phyloP scores from a whole-genome alignment of 805 yeast genomes.

The Ogataea pilisensis region DNA sequence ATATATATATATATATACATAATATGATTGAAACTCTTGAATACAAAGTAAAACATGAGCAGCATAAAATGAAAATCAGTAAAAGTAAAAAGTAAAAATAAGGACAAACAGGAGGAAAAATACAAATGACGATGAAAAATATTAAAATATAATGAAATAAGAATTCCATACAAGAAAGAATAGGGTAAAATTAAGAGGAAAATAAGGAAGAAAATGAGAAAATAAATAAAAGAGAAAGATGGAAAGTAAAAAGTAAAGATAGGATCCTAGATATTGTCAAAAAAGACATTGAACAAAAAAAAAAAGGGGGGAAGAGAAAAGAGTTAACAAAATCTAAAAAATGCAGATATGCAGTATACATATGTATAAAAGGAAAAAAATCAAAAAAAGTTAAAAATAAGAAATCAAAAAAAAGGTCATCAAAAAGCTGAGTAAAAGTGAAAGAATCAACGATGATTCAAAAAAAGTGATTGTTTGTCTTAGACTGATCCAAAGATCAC shows the following conservation, averaged over 20 bases:
- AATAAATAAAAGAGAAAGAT: no score
- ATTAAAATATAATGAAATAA: no score
- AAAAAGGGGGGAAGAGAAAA: conserved; percentile 1
- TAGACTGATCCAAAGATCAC: no score
- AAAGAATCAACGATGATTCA: conserved; percentile 2
- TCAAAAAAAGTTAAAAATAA: not conserved
- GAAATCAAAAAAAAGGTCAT: conserved; percentile 2
- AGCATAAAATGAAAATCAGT: not conserved
- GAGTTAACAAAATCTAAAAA: not conserved
- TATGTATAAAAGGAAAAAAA: not conserved
- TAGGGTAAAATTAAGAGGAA: no score
- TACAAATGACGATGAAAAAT: no score
- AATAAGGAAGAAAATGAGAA: no score
- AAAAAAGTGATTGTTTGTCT: no score
- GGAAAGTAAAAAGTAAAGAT: no score
- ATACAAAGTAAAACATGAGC: not conserved
- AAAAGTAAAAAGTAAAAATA: not conserved
- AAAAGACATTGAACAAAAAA: conserved; percentile 3
- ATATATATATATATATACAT: no score
- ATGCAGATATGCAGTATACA: conserved; percentile 1
- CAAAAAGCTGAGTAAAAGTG: conserved; percentile 1
- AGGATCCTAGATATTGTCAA: no score
- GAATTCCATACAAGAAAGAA: no score
- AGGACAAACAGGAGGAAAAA: conserved; percentile 2
- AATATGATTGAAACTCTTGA: no score